Percentiles rank a stretch among this genome's conserved stretches.
phyloP scores from a whole-genome alignment of 129 eudicot species.

The Mikania micrantha region DNA sequence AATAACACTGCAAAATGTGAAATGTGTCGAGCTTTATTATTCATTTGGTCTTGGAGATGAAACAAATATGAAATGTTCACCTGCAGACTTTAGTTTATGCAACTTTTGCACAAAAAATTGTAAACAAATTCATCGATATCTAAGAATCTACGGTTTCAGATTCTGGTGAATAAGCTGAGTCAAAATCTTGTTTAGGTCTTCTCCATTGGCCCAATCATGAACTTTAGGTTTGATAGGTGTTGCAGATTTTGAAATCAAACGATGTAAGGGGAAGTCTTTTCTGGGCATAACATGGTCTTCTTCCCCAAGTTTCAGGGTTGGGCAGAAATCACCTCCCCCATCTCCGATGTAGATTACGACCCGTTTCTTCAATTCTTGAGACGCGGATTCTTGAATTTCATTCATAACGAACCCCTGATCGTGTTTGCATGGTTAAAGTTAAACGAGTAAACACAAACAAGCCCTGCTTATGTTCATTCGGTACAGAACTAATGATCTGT shows the following conservation, averaged over 20 bases:
- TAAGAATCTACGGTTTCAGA: not conserved
- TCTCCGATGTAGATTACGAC: slow-evolving; percentile 75
- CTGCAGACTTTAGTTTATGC: no score
- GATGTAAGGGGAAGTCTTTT: slow-evolving; percentile 54
- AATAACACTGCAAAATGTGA: no score
- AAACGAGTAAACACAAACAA: no score
- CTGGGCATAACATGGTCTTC: slow-evolving; percentile 80
- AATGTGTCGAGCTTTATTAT: no score
- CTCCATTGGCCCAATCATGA: slow-evolving; percentile 71
- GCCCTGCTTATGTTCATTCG: no score
- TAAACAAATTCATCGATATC: not conserved
- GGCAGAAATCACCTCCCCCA: slow-evolving; percentile 82
- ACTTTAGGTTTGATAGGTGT: slow-evolving; percentile 46
- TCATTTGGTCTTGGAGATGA: no score
- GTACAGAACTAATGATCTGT: no score
- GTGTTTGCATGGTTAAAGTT: no score
- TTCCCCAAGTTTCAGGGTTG: slow-evolving; percentile 60
- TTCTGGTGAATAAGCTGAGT: slow-evolving; percentile 32
- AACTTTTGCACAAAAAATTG: no score
- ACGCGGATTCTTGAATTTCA: slow-evolving; percentile 33
- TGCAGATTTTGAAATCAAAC: slow-evolving; percentile 33
- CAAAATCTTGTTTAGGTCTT: slow-evolving; percentile 56
- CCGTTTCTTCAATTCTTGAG: slow-evolving; percentile 23
- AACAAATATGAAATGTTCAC: no score
- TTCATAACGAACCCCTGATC: slow-evolving; percentile 70